Base-by-base conservation (phyloP, 1,284 basidiomycete species). In the Omphalotus olearius region DNA sequence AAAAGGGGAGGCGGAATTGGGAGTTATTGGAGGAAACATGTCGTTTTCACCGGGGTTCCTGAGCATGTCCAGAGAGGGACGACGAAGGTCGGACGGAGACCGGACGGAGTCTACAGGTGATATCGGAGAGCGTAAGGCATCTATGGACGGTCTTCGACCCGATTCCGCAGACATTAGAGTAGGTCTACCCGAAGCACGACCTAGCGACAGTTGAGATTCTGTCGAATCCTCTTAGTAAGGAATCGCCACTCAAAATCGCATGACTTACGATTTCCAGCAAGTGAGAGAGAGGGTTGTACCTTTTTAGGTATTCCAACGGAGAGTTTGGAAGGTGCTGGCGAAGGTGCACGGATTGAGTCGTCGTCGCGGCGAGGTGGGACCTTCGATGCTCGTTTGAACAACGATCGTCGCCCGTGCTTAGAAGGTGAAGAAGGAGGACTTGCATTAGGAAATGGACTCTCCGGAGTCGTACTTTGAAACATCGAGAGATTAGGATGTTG, bases 391-490 rank as follows among this genome's bases (percentile, higher is more conserved):
- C 74, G 68, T 59, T 74, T 77, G 60, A 77, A 75, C 61, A 75
- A 65, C 26, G 61, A 64, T 52, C 68, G 62, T 46, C 69, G 70
- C 39, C 57, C 55, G 54, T 65, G 64, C 53, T 68, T 73, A 6
- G 73, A 71, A 1, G 74, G 75, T 0, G 80, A 82, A 36, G 67
- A 62, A 0, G 79, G 79, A 2, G 77, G 76, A 46, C 71, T 77
- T 5, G 72, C 69, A 37, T 64, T 61, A 36, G 70, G 62, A 51
- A 68, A 63, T 45, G 65, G 62, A 39, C 68, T 58, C 57, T 76
- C 74, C 37, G 30, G 37, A 17, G 69, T 62, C 25, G 63, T 60
- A 33, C 68, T 59, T 54, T 78, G 76, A 57, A 82, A 82, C 55
- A 79, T 69, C 20, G 80, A 82, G 16, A 57, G 51, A 44, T 57